phyloP scores from a whole-genome alignment of 1,284 basidiomycete genomes.

The Apiotrichum sp. region DNA sequence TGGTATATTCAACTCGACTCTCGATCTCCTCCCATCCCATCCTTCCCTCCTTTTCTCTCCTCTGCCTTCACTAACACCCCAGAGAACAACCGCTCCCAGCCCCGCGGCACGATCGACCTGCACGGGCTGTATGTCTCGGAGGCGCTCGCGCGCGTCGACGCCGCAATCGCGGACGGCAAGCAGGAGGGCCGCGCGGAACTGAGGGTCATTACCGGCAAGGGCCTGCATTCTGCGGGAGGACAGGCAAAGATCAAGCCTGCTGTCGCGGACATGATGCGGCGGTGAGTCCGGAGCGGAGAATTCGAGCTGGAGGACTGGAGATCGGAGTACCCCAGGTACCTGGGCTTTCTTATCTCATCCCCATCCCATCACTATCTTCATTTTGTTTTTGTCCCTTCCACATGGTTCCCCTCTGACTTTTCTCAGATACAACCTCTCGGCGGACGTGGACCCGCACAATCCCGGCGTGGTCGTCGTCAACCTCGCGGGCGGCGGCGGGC shows the following conservation, averaged over 20 bases:
- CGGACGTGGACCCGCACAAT: slow-evolving; percentile 75
- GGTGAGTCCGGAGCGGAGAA: slow-evolving; percentile 43
- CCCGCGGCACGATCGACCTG: slow-evolving; percentile 72
- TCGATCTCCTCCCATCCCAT: too few relatives aligned
- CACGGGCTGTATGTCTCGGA: slow-evolving; percentile 93
- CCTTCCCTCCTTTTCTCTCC: too few relatives aligned
- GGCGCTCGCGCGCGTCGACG: slow-evolving; percentile 66
- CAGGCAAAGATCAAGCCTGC: slow-evolving; percentile 89
- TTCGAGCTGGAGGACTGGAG: too few relatives aligned
- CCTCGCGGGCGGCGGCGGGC: slow-evolving; percentile 53
- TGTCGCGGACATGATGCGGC: slow-evolving; percentile 77
- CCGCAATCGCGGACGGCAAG: slow-evolving; percentile 64
- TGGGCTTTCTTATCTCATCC: too few relatives aligned
- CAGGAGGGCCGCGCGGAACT: slow-evolving; percentile 61
- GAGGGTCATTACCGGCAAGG: slow-evolving; percentile 85
- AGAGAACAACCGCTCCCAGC: slow-evolving; percentile 79
- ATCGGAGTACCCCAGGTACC: too few relatives aligned
- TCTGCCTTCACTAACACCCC: background rate
- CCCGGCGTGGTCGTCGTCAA: slow-evolving; percentile 79
- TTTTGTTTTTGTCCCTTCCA: too few relatives aligned
- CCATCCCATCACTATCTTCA: too few relatives aligned
- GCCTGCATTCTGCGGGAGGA: slow-evolving; percentile 74
- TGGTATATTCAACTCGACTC: too few relatives aligned
- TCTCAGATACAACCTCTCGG: slow-evolving; percentile 62
- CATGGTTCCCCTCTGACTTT: background rate